Evolutionary conservation across 805 yeast genomes (phyloP), one percentile per base, ranked within the genome.

Genomic region (Brettanomyces sp.): DNA sequence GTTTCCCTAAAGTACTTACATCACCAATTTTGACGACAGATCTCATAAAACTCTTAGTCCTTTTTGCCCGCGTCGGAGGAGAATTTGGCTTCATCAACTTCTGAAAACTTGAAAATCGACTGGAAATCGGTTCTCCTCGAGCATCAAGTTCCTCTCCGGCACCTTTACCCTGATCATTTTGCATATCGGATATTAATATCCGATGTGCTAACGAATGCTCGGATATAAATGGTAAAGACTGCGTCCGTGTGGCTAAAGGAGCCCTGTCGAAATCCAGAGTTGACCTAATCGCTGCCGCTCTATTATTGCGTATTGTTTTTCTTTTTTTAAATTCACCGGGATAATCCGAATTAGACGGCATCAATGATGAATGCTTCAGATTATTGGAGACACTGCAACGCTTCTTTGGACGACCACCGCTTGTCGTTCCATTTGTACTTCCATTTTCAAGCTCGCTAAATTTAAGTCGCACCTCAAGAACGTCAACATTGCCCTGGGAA

Each of bases 381-480:
- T 42, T 42, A 24, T 34, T 13, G 9, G 40, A n/a, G n/a, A 13
- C 42, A 40, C 13, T 14, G 43, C 22, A 5, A 24, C 25, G 22
- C 45, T 33, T 51, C 49, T 40, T 34, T 22, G 22, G 18, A 7
- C 4, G 34, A 13, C 24, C 22, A 9, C 32, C 23, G n/a, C 42
- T 28, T n/a, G 30, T 14, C 25, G 49, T 54, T 49, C 49, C 52
- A 52, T 34, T 11, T 12, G 38, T 12, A 12, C 11, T 36, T 12
- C 28, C 22, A 12, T 5, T 33, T 42, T 41, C 43, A 6, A 58
- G 52, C 3, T 56, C 52, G 42, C 50, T 72, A 70, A 80, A 67
- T 51, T 75, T 73, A 44, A 80, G 60, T 49, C 78, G 67, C 36
- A 80, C 70, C 59, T 80, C 85, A 43, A 80, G 60, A 3, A 84